Evolutionary conservation across 257 asterid species (phyloP).

Genomic region (Gynochthodes officinalis): DNA sequence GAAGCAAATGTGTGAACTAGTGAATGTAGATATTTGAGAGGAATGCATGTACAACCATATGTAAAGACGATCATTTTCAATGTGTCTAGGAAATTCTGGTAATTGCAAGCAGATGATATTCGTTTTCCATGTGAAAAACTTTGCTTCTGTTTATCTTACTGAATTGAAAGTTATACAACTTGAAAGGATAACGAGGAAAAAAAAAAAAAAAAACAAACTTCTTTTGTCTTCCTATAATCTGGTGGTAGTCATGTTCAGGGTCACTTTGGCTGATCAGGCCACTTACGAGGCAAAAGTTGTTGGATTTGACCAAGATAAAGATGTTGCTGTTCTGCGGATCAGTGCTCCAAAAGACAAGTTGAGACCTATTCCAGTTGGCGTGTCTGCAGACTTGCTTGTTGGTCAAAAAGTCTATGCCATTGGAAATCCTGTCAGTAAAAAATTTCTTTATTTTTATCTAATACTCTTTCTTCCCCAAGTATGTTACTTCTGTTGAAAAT

Average conservation of each 20-base stretch:
- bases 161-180: not conserved
- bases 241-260: conserved; percentile 51
- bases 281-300: conserved; percentile 83
- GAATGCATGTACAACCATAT: not conserved
- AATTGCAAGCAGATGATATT: not conserved
- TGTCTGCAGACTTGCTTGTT: conserved; percentile 93
- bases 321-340: conserved; percentile 82
- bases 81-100: not conserved
- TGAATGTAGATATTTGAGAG: not conserved
- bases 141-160: no score
- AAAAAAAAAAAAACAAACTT: not conserved
- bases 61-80: not conserved
- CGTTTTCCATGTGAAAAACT: not conserved
- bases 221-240: conserved; percentile 15
- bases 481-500: not conserved
- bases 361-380: conserved; percentile 87
- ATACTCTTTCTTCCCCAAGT: not conserved
- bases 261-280: conserved; percentile 84
- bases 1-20: not conserved
- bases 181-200: no score
- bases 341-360: conserved; percentile 75
- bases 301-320: conserved; percentile 99
- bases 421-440: conserved; percentile 84
- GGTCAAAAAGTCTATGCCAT: conserved; percentile 98
- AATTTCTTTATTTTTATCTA: not conserved